phyloP scores from a whole-genome alignment of 2,329 filamentous ascomycete genomes.

The Thelonectria olida region DNA sequence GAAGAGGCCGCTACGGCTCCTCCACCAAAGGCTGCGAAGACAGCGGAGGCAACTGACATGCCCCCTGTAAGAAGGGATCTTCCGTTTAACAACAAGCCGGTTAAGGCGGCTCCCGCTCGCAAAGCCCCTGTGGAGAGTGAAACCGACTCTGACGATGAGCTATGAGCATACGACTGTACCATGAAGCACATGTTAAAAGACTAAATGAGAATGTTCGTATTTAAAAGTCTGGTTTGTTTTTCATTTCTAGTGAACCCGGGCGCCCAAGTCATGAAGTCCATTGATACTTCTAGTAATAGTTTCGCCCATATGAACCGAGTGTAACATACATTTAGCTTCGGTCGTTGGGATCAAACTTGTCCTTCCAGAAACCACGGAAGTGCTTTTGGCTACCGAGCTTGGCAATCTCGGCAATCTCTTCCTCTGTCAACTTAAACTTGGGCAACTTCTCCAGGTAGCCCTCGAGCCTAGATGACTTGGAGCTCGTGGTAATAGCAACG shows the following conservation, averaged over 20 bases:
- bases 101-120: constrained; percentile 37
- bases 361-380: constrained; percentile 66
- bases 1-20: constrained; percentile 17
- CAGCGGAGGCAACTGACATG: constrained; percentile 26
- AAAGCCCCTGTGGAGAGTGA: constrained; percentile 50
- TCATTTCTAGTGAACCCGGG: background rate
- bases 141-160: constrained; percentile 66
- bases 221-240: background rate
- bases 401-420: constrained; percentile 66
- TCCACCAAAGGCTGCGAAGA: constrained; percentile 5
- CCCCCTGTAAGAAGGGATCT: constrained; percentile 53
- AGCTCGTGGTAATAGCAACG: constrained; percentile 68
- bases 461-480: constrained; percentile 65
- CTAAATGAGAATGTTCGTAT: background rate
- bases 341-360: constrained; percentile 63
- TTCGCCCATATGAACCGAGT: background rate
- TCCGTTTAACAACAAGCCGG: constrained; percentile 54
- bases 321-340: constrained; percentile 35
- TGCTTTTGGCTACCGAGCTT: constrained; percentile 68
- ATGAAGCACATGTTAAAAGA: constrained; percentile 3
- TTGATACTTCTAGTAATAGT: background rate
- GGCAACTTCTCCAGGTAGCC: constrained; percentile 61
- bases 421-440: constrained; percentile 66
- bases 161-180: constrained; percentile 46
- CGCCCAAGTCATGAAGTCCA: background rate